A percentile compares a stretch with the other conserved stretches of the same genome.
These are phyloP conservation scores for Paraurostyla sp. DNA, from an alignment of 73 alveolate genomes.

Conservation along the genomic window DNA sequence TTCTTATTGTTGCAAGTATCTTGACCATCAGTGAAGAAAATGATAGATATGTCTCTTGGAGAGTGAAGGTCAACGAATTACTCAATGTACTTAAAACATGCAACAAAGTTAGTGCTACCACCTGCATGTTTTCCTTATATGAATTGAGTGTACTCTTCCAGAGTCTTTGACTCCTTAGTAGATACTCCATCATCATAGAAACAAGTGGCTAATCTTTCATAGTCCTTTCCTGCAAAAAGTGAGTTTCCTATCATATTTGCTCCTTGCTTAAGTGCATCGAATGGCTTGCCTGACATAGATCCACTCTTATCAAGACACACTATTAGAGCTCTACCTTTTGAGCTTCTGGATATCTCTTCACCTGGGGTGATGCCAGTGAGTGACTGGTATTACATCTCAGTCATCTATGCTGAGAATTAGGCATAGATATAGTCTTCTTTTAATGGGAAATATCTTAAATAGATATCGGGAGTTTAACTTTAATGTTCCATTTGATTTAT, in stretches of 20 bases:
- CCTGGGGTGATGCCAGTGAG: constrained; percentile 57
- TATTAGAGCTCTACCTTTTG: constrained; percentile 43
- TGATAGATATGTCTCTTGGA: constrained; percentile 38
- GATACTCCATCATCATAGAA: constrained; percentile 40
- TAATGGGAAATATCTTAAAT: constrained; percentile 43
- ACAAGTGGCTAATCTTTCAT: constrained; percentile 7
- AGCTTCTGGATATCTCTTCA: not conserved
- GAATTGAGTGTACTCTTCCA: not conserved
- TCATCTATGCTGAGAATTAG: constrained; percentile 15
- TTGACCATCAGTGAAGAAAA: constrained; percentile 75
- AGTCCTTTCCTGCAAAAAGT: constrained; percentile 13
- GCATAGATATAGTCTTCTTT: constrained; percentile 33
- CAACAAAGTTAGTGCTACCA: constrained; percentile 61
- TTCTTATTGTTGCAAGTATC: constrained; percentile 64
- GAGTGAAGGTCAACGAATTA: not conserved
- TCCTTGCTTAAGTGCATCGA: constrained; percentile 60
- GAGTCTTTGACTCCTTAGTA: not conserved
- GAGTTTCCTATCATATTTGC: constrained; percentile 58
- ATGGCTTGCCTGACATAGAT: constrained; percentile 74
- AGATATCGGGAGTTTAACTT: not conserved
- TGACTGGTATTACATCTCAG: not conserved
- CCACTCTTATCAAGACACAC: constrained; percentile 69
- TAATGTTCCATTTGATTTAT: no score
- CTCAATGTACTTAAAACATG: constrained; percentile 42
- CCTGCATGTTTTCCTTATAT: not conserved